Base-by-base conservation (phyloP, 257 asterid genomes). In the Scutellaria minor region DNA sequence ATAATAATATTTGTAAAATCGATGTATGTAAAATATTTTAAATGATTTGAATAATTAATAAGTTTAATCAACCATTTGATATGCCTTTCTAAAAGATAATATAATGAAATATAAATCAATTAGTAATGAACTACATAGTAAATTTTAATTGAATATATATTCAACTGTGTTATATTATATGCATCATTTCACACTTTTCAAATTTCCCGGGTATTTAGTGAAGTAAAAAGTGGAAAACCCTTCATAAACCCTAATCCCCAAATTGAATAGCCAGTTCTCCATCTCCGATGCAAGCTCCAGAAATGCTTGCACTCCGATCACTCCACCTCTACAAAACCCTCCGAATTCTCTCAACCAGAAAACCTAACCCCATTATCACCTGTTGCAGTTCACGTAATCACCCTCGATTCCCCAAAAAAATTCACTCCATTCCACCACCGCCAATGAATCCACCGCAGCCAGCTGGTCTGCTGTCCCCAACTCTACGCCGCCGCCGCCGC, bases 261-360 rank as follows among this genome's bases (percentile, higher is more conserved):
- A 73, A 66, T 76, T 59, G 68, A 61, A 62, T 44, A 31, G 6
- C 27, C 40, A 48, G 8, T 59, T 73, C n/a, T 15, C 39, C 48
- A 18, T 35, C 3, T 5, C 18, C 20, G 45, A 79, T 85, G 88
- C 94, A 84, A 80, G 64, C 74, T 60, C 10, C 77, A 51, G 73
- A 68, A 35, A 93, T 93, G 98, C 78, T 74, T 44, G 71, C 85
- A 62, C 66, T 90, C 48, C 87, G 89, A 61, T 74, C 80, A 12
- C 79, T 90, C 73, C 71, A 67, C 74, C 78, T 80, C 79, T 74
- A 74, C 74, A 82, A 74, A 70, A 80, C 74, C 72, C 76, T 86
- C 41, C 72, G 73, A 52, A n/a, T 48, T 47, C 76, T 77, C 68
- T 72, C 86, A 14, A 37, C 75, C 10, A 64, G 11, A 31, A 64